phyloP scores from a whole-genome alignment of 2,329 filamentous ascomycete genomes.

The Cryphonectria parasitica region DNA sequence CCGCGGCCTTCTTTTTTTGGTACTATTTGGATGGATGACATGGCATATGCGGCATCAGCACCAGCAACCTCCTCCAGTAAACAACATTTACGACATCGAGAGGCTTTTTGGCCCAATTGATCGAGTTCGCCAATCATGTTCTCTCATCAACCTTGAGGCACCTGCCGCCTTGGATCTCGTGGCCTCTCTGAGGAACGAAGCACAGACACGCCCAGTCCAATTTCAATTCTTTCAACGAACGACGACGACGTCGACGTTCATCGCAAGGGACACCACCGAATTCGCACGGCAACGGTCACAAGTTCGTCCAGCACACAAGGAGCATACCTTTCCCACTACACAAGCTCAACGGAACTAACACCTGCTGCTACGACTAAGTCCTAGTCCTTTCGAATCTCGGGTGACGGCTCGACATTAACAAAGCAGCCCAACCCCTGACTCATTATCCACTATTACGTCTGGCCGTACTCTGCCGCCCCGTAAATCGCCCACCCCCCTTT shows the following conservation, averaged over 20 bases:
- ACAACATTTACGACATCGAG: background rate
- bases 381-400: background rate
- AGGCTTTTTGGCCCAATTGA: background rate
- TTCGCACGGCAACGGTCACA: background rate
- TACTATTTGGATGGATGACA: constrained; percentile 1
- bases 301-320: background rate
- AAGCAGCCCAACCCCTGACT: constrained; percentile 13
- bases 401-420: background rate
- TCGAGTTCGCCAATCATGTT: background rate
- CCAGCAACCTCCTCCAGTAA: background rate
- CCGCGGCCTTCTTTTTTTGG: constrained; percentile 13
- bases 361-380: background rate
- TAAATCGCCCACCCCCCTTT: background rate
- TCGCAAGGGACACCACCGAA: background rate
- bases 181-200: background rate
- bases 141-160: background rate
- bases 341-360: background rate
- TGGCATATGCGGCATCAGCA: background rate
- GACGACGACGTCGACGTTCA: constrained; percentile 8
- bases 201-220: background rate
- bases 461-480: background rate
- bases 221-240: background rate
- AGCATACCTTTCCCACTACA: background rate
- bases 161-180: background rate
- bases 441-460: constrained; percentile 14